Conservation (phyloP, 192 early-diverging fungal species). For the Jimgerdemannia flammicorona region DNA sequence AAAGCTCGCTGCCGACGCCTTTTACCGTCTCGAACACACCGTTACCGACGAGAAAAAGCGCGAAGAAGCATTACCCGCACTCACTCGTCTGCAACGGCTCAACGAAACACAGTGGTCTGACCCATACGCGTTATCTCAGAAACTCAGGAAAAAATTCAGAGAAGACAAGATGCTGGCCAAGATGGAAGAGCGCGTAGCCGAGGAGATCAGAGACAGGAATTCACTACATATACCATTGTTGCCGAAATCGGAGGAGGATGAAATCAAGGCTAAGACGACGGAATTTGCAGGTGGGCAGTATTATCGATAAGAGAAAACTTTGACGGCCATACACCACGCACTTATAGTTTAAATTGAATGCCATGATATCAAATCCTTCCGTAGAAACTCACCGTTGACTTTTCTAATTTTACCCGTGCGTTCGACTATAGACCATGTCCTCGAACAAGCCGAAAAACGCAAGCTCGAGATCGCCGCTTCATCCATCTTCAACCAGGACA, state of each 20-base stretch:
- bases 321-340: not conserved
- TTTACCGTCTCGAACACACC: constrained; percentile 60
- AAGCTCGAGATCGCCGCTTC: constrained; percentile 19
- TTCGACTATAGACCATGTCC: constrained; percentile 13
- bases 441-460: constrained; percentile 20
- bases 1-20: constrained; percentile 41
- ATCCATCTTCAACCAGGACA: constrained; percentile 17
- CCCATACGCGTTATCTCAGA: constrained; percentile 70
- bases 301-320: too few species aligned
- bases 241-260: constrained; percentile 48
- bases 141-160: constrained; percentile 68
- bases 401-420: not conserved
- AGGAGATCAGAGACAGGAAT: constrained; percentile 53
- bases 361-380: too few species aligned
- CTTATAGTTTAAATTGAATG: not conserved
- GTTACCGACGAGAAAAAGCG: constrained; percentile 46
- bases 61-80: constrained; percentile 35
- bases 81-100: constrained; percentile 56
- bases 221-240: constrained; percentile 56
- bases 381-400: not conserved
- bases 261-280: constrained; percentile 39
- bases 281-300: constrained; percentile 36
- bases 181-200: constrained; percentile 37
- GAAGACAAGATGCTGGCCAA: constrained; percentile 59
- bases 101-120: constrained; percentile 79